Percentiles rank a stretch among this genome's conserved stretches.
These are phyloP conservation scores for Ceratocystis huliohia DNA, from an alignment of 2,329 filamentous ascomycete genomes.

Conservation along the genomic window DNA sequence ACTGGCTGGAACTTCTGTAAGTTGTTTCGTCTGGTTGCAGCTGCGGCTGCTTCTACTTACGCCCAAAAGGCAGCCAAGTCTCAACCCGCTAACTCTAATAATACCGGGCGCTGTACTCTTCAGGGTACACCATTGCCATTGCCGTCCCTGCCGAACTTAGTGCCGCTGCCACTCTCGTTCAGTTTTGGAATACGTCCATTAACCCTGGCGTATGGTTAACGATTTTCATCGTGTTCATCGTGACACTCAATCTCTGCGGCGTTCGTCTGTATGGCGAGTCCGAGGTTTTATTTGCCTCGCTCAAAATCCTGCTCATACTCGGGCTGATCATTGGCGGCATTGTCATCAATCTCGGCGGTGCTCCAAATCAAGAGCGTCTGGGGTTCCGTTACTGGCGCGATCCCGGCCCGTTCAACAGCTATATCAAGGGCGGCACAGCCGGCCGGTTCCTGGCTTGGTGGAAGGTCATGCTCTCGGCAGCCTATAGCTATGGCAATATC, in stretches of 20 bases:
- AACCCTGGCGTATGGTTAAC: slow-evolving; percentile 32
- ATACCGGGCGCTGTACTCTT: slow-evolving; percentile 28
- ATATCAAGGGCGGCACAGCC: slow-evolving; percentile 26
- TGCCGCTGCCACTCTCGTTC: slow-evolving; percentile 30
- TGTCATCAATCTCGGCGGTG: slow-evolving; percentile 31
- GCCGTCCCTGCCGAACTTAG: slow-evolving; percentile 31
- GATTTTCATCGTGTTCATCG: slow-evolving; percentile 28
- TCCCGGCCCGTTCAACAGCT: slow-evolving; percentile 33
- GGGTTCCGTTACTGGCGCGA: slow-evolving; percentile 36
- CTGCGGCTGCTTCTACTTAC: no score
- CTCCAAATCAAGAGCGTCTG: slow-evolving; percentile 29
- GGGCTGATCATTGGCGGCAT: slow-evolving; percentile 31
- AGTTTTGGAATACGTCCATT: slow-evolving; percentile 29
- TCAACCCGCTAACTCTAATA: no score
- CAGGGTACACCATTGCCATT: slow-evolving; percentile 35
- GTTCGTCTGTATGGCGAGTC: slow-evolving; percentile 36
- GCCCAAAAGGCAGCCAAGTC: no score
- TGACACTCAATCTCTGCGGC: slow-evolving; percentile 30
- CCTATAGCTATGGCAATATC: slow-evolving; percentile 30
- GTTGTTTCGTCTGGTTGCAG: neutral
- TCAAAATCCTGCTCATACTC: slow-evolving; percentile 35
- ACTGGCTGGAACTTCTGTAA: slow-evolving; percentile 19
- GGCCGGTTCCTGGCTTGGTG: slow-evolving; percentile 33
- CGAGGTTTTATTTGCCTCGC: slow-evolving; percentile 36
- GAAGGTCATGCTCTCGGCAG: slow-evolving; percentile 30